Evolutionary conservation across 371 early-diverging fungal genomes (phyloP).

Genomic region (Umbelopsis sp.): DNA sequence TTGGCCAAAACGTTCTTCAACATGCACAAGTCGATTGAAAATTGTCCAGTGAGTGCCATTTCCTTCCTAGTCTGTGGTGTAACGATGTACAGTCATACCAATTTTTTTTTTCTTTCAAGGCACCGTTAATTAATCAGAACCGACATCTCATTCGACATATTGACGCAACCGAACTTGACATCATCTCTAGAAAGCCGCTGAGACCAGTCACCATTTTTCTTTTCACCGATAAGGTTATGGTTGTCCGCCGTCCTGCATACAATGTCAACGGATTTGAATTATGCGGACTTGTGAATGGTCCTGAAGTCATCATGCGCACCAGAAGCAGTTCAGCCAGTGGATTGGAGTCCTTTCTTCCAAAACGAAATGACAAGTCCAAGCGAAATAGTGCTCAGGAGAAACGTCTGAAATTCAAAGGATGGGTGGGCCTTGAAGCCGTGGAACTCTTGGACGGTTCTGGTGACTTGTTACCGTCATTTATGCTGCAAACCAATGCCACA

Average conservation of each 20-base stretch:
- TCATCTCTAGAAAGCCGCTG: slow-evolving; percentile 15
- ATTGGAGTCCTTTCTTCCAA: slow-evolving; percentile 21
- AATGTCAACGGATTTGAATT: slow-evolving; percentile 22
- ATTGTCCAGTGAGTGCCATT: slow-evolving; percentile 17
- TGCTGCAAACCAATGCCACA: slow-evolving; percentile 1
- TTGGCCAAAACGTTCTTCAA: slow-evolving; percentile 19
- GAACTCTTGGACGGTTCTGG: slow-evolving; percentile 28
- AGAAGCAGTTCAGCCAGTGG: slow-evolving; percentile 10
- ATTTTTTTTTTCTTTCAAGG: slow-evolving; percentile 1
- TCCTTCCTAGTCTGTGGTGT: background rate
- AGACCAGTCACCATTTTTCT: slow-evolving; percentile 20
- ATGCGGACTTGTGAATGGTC: slow-evolving; percentile 19
- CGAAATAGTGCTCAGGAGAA: slow-evolving; percentile 15
- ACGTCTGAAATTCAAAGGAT: slow-evolving; percentile 34
- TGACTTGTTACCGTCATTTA: slow-evolving; percentile 1
- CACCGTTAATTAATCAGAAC: slow-evolving; percentile 35
- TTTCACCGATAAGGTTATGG: slow-evolving; percentile 21
- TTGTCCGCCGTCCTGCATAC: slow-evolving; percentile 19
- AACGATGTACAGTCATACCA: background rate
- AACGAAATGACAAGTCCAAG: slow-evolving; percentile 23
- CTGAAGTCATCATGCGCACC: slow-evolving; percentile 7
- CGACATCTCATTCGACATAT: slow-evolving; percentile 26
- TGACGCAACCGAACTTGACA: slow-evolving; percentile 22
- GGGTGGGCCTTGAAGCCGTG: slow-evolving; percentile 29
- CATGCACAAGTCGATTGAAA: slow-evolving; percentile 17